Conservation (phyloP, 83 land plant species). For the Picea abies region DNA sequence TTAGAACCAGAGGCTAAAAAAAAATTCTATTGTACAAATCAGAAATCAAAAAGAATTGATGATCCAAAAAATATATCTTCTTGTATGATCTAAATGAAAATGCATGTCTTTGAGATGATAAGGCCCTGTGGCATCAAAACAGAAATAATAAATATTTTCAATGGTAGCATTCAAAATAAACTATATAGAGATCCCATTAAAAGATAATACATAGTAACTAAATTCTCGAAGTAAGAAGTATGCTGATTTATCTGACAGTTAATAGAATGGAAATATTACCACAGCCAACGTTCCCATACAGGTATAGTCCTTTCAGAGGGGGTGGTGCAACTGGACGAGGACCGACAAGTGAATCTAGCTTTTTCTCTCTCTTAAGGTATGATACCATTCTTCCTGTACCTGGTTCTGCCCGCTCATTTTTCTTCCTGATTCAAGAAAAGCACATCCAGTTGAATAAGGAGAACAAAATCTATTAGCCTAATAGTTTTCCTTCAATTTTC, state of each 20-base stretch:
- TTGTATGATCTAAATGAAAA: background rate
- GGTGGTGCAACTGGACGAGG: conserved; percentile 70
- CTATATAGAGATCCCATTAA: background rate
- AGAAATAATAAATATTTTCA: background rate
- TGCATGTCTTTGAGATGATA: background rate
- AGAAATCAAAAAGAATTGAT: background rate
- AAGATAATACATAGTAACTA: background rate
- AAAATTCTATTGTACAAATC: background rate
- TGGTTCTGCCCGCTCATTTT: conserved; percentile 54
- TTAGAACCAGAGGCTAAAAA: background rate
- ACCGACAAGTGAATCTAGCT: conserved; percentile 72
- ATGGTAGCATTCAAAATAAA: background rate
- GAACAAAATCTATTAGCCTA: background rate
- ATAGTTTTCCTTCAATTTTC: background rate
- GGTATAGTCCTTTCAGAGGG: conserved; percentile 87
- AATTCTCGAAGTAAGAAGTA: background rate
- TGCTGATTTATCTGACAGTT: background rate
- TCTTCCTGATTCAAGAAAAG: conserved; percentile 38
- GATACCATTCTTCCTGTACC: conserved; percentile 95
- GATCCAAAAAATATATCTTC: background rate
- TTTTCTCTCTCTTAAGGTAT: conserved; percentile 87
- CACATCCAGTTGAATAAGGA: background rate
- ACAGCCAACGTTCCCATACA: conserved; percentile 97
- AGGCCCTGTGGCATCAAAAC: too few species aligned
- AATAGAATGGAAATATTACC: conserved; percentile 42